Evolutionary conservation across 2,329 filamentous ascomycete genomes (phyloP).

Genomic region (Phialocephala subalpina): DNA sequence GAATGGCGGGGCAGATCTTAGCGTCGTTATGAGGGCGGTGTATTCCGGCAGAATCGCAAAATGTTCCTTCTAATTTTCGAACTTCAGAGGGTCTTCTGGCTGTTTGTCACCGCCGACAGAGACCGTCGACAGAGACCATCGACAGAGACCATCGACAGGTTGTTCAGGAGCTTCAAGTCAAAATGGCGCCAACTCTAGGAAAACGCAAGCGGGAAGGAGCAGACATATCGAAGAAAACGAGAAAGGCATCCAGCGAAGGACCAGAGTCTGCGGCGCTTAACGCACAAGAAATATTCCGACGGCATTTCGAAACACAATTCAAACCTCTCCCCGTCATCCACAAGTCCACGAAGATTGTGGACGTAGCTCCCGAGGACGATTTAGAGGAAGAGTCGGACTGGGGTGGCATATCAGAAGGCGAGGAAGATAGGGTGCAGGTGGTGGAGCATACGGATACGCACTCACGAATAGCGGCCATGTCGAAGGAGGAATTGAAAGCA

Average conservation of each 20-base stretch:
- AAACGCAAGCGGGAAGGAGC: slow-evolving; percentile 57
- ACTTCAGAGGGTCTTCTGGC: too few relatives aligned
- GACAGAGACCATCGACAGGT: too few relatives aligned
- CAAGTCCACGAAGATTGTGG: slow-evolving; percentile 27
- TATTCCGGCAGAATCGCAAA: neutral
- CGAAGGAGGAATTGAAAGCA: slow-evolving; percentile 75
- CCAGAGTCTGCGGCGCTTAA: slow-evolving; percentile 51
- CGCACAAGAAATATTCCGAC: slow-evolving; percentile 78
- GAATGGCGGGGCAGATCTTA: slow-evolving; percentile 16
- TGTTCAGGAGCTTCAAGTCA: too few relatives aligned
- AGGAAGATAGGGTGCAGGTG: slow-evolving; percentile 51
- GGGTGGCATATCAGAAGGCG: slow-evolving; percentile 67
- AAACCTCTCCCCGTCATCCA: slow-evolving; percentile 66
- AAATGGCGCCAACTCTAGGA: slow-evolving; percentile 48
- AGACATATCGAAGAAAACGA: slow-evolving; percentile 33
- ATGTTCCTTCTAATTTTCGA: too few relatives aligned
- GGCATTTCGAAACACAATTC: slow-evolving; percentile 90
- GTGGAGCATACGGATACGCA: slow-evolving; percentile 50
- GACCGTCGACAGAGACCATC: too few relatives aligned
- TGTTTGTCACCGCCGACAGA: too few relatives aligned
- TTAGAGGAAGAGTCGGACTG: slow-evolving; percentile 59
- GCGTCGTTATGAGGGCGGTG: slow-evolving; percentile 4
- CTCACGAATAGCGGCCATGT: slow-evolving; percentile 51
- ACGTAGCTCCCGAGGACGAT: slow-evolving; percentile 39
- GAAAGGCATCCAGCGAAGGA: slow-evolving; percentile 32